Evolutionary conservation across 441 rosid genomes (phyloP).

Genomic region (Flueggea neowawraea): DNA sequence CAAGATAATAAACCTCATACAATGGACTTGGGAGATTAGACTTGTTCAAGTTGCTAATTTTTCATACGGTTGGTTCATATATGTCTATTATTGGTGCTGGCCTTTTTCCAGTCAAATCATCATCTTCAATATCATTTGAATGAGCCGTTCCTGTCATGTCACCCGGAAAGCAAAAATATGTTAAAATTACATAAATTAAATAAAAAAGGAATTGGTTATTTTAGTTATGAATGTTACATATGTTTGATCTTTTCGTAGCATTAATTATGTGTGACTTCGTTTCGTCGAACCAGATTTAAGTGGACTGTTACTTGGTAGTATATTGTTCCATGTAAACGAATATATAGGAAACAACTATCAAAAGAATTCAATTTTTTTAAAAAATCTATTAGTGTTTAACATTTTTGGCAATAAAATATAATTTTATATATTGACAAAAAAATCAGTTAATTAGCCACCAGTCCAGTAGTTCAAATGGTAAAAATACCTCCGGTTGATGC

Average conservation of each 20-base stretch:
- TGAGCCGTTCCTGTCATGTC: constrained; percentile 66
- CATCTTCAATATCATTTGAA: constrained; percentile 43
- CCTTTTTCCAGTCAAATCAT: constrained; percentile 50
- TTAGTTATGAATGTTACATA: neutral
- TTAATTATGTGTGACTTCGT: neutral
- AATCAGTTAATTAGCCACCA: no score
- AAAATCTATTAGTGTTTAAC: no score
- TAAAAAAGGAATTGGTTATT: neutral
- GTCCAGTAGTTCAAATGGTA: no score
- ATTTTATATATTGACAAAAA: no score
- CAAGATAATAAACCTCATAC: neutral
- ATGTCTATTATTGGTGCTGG: constrained; percentile 37
- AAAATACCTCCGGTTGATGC: no score
- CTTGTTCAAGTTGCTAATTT: neutral
- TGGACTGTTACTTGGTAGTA: no score
- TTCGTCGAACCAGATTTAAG: neutral
- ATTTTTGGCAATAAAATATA: no score
- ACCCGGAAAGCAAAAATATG: constrained; percentile 7
- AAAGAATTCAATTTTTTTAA: no score
- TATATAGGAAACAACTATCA: no score
- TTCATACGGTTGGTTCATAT: constrained; percentile 23
- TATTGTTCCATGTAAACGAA: no score
- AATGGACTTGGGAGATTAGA: neutral
- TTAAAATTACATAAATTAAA: neutral
- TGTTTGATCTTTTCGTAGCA: constrained; percentile 11